These are phyloP conservation scores for Lathyrus tuberosus DNA, from an alignment of 306 rosid genomes.

Conservation along the genomic window DNA sequence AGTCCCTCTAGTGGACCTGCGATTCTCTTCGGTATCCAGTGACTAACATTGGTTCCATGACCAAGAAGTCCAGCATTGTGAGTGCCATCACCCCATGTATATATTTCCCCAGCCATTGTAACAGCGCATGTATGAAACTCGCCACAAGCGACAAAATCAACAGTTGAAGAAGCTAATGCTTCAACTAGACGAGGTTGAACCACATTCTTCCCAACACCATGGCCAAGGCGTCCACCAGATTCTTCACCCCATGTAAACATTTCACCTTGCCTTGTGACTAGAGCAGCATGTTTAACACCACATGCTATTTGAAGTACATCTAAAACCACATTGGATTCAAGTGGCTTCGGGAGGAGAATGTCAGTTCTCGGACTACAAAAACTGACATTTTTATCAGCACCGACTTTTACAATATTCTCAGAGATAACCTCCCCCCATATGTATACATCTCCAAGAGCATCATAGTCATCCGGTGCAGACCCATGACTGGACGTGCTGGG, in stretches of 20 bases:
- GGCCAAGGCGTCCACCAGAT: slow-evolving; percentile 99
- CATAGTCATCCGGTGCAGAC: slow-evolving; percentile 94
- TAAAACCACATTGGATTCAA: slow-evolving; percentile 89
- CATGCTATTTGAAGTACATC: slow-evolving; percentile 93
- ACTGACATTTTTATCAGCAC: slow-evolving; percentile 69
- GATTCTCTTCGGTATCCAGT: slow-evolving; percentile 97
- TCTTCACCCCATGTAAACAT: slow-evolving; percentile 98
- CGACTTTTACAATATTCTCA: slow-evolving; percentile 76
- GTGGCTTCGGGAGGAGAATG: slow-evolving; percentile 86
- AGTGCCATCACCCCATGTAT: slow-evolving; percentile 98
- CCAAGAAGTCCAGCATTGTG: slow-evolving; percentile 99
- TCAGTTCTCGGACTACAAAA: slow-evolving; percentile 67
- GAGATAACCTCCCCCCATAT: slow-evolving; percentile 95
- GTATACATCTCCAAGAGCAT: slow-evolving; percentile 95
- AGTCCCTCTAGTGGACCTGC: slow-evolving; percentile 93
- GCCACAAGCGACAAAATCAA: slow-evolving; percentile 94
- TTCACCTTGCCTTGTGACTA: slow-evolving; percentile 97
- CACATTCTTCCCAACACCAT: slow-evolving; percentile 91
- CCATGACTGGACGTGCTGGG: slow-evolving; percentile 99
- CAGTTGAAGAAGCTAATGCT: slow-evolving; percentile 67
- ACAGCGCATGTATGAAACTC: slow-evolving; percentile 98
- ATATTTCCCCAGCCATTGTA: slow-evolving; percentile 88
- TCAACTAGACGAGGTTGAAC: slow-evolving; percentile 86
- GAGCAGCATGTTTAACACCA: slow-evolving; percentile 91
- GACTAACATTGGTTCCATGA: slow-evolving; percentile 89